These are phyloP conservation scores for Puccinia novopanici DNA, from an alignment of 1,284 basidiomycete genomes.

Conservation along the genomic window DNA sequence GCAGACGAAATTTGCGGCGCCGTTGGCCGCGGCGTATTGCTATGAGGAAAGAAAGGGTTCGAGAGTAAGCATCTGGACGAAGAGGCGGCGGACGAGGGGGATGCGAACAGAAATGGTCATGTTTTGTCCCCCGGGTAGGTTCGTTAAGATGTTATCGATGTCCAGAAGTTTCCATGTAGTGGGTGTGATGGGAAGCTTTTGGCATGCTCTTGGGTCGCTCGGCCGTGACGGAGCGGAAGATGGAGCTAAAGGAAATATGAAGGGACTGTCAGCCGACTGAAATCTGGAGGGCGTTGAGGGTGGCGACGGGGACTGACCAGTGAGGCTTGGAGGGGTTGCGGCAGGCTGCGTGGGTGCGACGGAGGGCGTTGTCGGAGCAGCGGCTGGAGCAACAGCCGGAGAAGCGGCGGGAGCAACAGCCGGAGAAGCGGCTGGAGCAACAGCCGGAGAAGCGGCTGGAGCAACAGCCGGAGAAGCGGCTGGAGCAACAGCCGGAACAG, in stretches of 20 bases:
- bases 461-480: background rate
- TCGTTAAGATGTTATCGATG: constrained; percentile 33
- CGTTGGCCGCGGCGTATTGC: constrained; percentile 44
- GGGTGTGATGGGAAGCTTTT: constrained; percentile 42
- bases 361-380: too few species aligned
- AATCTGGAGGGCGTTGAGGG: too few species aligned
- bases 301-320: too few species aligned
- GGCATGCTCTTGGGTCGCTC: background rate
- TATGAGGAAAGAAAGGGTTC: background rate
- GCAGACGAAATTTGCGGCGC: constrained; percentile 38
- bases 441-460: background rate
- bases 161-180: constrained; percentile 34
- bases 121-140: constrained; percentile 12
- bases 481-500: background rate
- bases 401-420: background rate
- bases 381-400: background rate
- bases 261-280: too few species aligned
- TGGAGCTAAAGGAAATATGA: background rate
- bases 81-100: background rate
- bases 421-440: background rate
- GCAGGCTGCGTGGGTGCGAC: background rate
- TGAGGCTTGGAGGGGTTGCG: too few species aligned
- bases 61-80: background rate
- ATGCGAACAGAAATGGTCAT: constrained; percentile 36
- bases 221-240: background rate